Conservation (phyloP, 345 rosid species). For the Salix purpurea region DNA sequence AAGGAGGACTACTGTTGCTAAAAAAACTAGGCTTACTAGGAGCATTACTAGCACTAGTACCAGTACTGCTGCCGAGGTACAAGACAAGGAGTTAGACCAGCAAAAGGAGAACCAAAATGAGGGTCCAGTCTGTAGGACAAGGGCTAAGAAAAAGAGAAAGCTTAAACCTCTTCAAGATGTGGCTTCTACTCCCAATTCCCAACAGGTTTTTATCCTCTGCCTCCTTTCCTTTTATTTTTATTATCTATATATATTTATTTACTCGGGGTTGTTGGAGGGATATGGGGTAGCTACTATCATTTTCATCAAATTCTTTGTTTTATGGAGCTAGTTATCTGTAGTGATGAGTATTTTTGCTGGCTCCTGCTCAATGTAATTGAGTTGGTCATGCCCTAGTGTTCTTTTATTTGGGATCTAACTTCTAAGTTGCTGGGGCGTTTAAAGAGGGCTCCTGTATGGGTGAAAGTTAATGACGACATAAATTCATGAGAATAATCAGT, state of each 20-base stretch:
- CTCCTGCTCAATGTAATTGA: constrained; percentile 4
- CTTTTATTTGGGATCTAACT: constrained; percentile 6
- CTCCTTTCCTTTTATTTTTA: not conserved
- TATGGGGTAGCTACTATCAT: not conserved
- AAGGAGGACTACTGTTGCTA: constrained; percentile 6
- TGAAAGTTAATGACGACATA: not conserved
- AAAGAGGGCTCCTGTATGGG: constrained; percentile 1
- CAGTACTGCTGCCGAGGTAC: not conserved
- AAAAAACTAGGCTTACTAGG: constrained; percentile 1
- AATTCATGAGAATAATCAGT: not conserved
- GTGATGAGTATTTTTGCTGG: not conserved
- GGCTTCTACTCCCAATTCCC: constrained; percentile 24
- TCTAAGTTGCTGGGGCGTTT: constrained; percentile 1
- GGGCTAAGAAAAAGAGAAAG: constrained; percentile 38
- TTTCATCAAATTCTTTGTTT: not conserved
- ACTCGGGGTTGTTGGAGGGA: not conserved
- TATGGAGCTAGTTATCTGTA: not conserved
- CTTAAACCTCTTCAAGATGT: constrained; percentile 43
- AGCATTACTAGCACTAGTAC: not conserved
- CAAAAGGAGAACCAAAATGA: not conserved
- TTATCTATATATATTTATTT: not conserved
- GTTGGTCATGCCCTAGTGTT: not conserved
- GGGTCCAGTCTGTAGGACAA: constrained; percentile 32
- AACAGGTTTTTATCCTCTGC: constrained; percentile 21
- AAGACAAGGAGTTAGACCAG: not conserved